Percentiles rank a stretch among this genome's conserved stretches.
Conservation (phyloP, 805 yeast species). For the Lachancea kluyveri region DNA sequence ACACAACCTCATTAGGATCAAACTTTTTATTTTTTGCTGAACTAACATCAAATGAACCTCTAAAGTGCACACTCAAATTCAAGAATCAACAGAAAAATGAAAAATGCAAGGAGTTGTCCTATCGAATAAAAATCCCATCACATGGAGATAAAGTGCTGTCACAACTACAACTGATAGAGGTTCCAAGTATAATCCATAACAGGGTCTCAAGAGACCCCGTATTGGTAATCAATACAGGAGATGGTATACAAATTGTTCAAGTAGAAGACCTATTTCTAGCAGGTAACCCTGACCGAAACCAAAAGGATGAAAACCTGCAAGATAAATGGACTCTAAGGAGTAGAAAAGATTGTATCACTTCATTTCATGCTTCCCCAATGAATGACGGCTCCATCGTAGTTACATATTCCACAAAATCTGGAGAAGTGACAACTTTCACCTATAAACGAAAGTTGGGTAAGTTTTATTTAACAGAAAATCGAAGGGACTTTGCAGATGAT, state of each 20-base stretch:
- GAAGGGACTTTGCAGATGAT: slow-evolving; percentile 7
- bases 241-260: slow-evolving; percentile 13
- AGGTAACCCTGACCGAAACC: no score
- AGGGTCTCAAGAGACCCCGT: slow-evolving; percentile 2
- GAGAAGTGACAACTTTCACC: slow-evolving; percentile 11
- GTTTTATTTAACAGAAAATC: slow-evolving; percentile 6
- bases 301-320: not conserved
- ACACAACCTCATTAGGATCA: no score
- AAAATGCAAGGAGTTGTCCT: no score
- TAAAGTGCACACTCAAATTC: no score
- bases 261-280: slow-evolving; percentile 9
- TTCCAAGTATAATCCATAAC: not conserved
- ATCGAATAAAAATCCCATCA: no score
- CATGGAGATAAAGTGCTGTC: no score
- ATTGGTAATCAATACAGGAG: slow-evolving; percentile 12
- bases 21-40: no score
- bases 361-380: slow-evolving; percentile 10
- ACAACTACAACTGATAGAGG: slow-evolving; percentile 6
- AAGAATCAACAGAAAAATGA: no score
- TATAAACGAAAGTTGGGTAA: slow-evolving; percentile 7
- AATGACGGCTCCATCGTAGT: slow-evolving; percentile 10
- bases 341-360: slow-evolving; percentile 9
- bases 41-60: no score
- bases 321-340: slow-evolving; percentile 11
- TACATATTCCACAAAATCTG: slow-evolving; percentile 14